Conservation (phyloP, 2,329 filamentous ascomycete species). For the Hymenoscyphus fraxineus region DNA sequence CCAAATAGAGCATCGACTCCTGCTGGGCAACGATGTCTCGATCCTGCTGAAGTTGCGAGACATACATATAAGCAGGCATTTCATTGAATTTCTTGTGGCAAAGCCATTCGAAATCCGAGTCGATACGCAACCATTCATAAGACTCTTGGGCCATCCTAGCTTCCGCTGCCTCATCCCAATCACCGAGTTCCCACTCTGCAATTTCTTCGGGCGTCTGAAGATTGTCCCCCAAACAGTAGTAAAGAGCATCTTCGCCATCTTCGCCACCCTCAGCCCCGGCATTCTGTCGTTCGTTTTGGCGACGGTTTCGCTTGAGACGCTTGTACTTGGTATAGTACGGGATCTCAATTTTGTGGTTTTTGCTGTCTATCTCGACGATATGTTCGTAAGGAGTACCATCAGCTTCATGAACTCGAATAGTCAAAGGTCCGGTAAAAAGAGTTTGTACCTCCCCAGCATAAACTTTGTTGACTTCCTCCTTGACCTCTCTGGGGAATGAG, state of each 20-base stretch:
- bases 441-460: constrained; percentile 66
- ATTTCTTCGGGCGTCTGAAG: constrained; percentile 79
- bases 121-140: constrained; percentile 97
- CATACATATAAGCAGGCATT: constrained; percentile 95
- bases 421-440: constrained; percentile 95
- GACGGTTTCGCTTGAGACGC: constrained; percentile 81
- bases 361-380: constrained; percentile 91
- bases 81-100: constrained; percentile 73
- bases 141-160: constrained; percentile 90
- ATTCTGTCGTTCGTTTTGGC: constrained; percentile 73
- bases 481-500: constrained; percentile 79
- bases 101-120: constrained; percentile 98
- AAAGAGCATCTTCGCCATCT: constrained; percentile 70
- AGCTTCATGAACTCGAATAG: constrained; percentile 94
- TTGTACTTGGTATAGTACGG: constrained; percentile 99
- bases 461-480: constrained; percentile 70
- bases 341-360: constrained; percentile 82
- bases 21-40: constrained; percentile 89
- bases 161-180: constrained; percentile 89
- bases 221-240: constrained; percentile 91
- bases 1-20: constrained; percentile 72
- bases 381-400: constrained; percentile 98
- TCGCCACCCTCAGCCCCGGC: constrained; percentile 60
- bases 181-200: constrained; percentile 75
- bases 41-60: constrained; percentile 95